Percentiles rank a stretch among this genome's conserved stretches.
Conservation (phyloP, 768 basidiomycete species). For the Imleria badia region DNA sequence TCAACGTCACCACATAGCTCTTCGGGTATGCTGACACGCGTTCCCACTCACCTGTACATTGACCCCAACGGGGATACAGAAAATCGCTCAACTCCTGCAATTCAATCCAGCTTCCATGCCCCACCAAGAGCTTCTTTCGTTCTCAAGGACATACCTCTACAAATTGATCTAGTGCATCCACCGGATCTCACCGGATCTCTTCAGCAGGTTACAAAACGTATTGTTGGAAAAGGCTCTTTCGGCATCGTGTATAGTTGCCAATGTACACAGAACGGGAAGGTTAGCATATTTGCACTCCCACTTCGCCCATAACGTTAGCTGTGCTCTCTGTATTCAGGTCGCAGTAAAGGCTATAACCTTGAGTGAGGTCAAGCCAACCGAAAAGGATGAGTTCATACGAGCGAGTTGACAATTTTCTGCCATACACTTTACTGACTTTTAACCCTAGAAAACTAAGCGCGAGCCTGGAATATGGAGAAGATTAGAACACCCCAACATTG, state of each 20-base stretch:
- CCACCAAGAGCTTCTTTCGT: too few species aligned
- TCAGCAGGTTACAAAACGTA: neutral
- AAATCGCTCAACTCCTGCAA: too few species aligned
- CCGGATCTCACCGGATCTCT: constrained; percentile 5
- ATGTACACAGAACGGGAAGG: neutral
- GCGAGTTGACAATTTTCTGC: neutral
- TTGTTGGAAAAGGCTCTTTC: neutral
- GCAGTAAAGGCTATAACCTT: constrained; percentile 2
- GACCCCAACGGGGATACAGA: too few species aligned
- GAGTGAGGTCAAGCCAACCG: fast-evolving
- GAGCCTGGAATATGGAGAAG: constrained; percentile 8
- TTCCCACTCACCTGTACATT: too few species aligned
- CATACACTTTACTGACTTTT: neutral
- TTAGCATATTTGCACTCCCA: neutral
- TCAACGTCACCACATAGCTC: too few species aligned
- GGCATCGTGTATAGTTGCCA: neutral
- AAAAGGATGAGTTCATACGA: neutral
- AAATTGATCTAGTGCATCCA: neutral
- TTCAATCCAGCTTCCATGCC: too few species aligned
- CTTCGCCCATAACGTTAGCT: neutral
- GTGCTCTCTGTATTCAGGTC: neutral
- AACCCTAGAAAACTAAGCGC: constrained; percentile 1
- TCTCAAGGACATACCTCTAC: too few species aligned
- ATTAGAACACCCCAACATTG: constrained; percentile 9
- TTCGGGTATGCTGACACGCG: too few species aligned